Base-by-base conservation (phyloP, 495 filamentous ascomycete species). In the Aspergillus sclerotiicarbonarius region DNA sequence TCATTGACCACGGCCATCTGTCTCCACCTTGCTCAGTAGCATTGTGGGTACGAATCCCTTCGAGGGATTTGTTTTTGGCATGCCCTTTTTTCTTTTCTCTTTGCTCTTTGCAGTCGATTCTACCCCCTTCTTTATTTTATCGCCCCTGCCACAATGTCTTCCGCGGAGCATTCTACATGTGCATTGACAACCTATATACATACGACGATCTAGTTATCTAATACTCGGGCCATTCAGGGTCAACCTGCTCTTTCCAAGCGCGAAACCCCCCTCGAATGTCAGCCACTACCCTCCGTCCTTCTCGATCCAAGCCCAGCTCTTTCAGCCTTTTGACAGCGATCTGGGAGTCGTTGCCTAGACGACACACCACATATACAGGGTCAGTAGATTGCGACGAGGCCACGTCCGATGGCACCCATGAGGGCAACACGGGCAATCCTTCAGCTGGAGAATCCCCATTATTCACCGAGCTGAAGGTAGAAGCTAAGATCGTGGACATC, bases 321-420 rank as follows among this genome's bases (percentile, higher is more conserved):
- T 87, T 90, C 59, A 96, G 60, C 67, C 77, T 86, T 64, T 80
- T 81, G 0, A 91, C 84, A 0, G 85, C 87, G 51, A 91, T 69
- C 67, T 96, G 94, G 0, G 90, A 96, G 67, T 98, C 94, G 62
- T 96, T 90, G 3, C 94, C 94, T 2, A 87, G 80, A 16, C 91
- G 82, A 65, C 94, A 98, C 0, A 98, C 79, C 2, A 96, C 84
- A 65, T 90, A 89, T 9, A 97, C 76, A 0, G 80, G 78, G 48
- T 71, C 62, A 6, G 49, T 65, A 7, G 67, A 65, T 3, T 72
- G 62, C 0, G 59, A 25, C 0, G 60, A 53, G 16, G 55, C 56
- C 19, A 74, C 32, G 29, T 69, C 63, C 15, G 64, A 53, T 0
- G 80, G 78, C 7, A 85, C 52, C 78, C 80, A 84, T n/a, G 71